A percentile compares a stretch with the other conserved stretches of the same genome.
These are phyloP conservation scores for Sordaria brevicollis DNA, from an alignment of 495 filamentous ascomycete species.

Conservation along the genomic window DNA sequence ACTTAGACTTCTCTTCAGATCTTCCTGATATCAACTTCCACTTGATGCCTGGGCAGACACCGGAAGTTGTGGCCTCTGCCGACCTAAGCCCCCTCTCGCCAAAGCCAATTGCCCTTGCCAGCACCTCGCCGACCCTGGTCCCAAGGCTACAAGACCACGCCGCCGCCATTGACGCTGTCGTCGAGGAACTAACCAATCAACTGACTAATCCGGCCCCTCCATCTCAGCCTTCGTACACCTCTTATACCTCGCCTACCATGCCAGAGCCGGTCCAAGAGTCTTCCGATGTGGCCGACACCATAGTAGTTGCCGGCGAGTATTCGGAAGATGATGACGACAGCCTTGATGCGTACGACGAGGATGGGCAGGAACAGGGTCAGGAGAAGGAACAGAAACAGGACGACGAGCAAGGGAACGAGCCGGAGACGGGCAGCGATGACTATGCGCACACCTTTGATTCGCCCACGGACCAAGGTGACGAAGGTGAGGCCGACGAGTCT, in stretches of 20 bases:
- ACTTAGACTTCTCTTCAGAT: not conserved
- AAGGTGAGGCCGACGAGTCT: conserved; percentile 21
- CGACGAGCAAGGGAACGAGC: conserved; percentile 5
- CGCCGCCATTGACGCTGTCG: conserved; percentile 7
- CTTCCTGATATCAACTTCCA: not conserved
- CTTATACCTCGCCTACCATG: conserved; percentile 1
- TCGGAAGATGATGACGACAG: conserved; percentile 21
- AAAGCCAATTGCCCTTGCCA: conserved; percentile 17
- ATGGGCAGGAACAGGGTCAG: conserved; percentile 5
- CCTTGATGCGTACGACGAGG: conserved; percentile 25
- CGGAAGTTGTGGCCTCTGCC: conserved; percentile 27
- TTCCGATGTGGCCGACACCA: conserved; percentile 16
- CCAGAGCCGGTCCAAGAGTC: conserved; percentile 4
- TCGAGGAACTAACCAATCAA: not conserved
- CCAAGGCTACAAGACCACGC: conserved; percentile 29
- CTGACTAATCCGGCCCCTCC: not conserved
- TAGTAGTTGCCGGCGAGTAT: conserved; percentile 21
- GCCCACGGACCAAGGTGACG: conserved; percentile 18
- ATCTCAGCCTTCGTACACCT: not conserved
- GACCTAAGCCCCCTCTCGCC: conserved; percentile 25
- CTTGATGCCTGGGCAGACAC: conserved; percentile 27
- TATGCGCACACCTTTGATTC: conserved; percentile 40
- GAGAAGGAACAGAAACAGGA: not conserved
- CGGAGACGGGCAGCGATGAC: conserved; percentile 30
- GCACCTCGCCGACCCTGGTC: conserved; percentile 23